These are phyloP conservation scores for Tephrocybe sp. DNA, from an alignment of 768 basidiomycete genomes.

Conservation along the genomic window DNA sequence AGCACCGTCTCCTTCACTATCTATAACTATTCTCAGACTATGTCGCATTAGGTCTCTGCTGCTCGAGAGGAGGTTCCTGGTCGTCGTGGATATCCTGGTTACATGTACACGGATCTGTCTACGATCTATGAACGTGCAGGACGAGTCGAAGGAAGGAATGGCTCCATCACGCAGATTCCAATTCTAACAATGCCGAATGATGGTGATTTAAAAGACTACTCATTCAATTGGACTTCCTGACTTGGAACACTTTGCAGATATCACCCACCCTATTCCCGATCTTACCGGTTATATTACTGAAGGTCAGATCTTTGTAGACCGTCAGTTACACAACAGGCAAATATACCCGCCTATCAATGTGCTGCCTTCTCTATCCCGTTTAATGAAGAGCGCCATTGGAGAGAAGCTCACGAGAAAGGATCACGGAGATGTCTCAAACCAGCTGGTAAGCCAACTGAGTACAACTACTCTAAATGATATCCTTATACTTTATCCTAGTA, in stretches of 20 bases:
- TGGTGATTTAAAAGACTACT: constrained; percentile 49
- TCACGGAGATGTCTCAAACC: constrained; percentile 99
- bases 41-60: constrained; percentile 74
- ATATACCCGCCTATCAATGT: constrained; percentile 99
- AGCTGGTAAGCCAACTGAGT: constrained; percentile 62
- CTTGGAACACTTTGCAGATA: constrained; percentile 55
- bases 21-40: constrained; percentile 10
- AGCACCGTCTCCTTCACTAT: constrained; percentile 21
- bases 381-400: constrained; percentile 99
- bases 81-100: constrained; percentile 96
- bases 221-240: constrained; percentile 14
- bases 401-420: constrained; percentile 97
- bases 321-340: constrained; percentile 93
- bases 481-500: constrained; percentile 49
- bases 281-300: constrained; percentile 99
- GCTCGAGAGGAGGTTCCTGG: constrained; percentile 99
- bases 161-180: constrained; percentile 99
- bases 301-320: constrained; percentile 98
- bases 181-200: constrained; percentile 99
- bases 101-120: constrained; percentile 99
- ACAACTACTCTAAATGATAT: neutral
- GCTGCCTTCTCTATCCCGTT: constrained; percentile 93
- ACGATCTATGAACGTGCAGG: constrained; percentile 99
- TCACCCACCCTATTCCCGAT: constrained; percentile 99
- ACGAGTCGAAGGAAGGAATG: constrained; percentile 95